These are phyloP conservation scores for Melastoma candidum DNA, from an alignment of 441 rosid species.

Conservation along the genomic window DNA sequence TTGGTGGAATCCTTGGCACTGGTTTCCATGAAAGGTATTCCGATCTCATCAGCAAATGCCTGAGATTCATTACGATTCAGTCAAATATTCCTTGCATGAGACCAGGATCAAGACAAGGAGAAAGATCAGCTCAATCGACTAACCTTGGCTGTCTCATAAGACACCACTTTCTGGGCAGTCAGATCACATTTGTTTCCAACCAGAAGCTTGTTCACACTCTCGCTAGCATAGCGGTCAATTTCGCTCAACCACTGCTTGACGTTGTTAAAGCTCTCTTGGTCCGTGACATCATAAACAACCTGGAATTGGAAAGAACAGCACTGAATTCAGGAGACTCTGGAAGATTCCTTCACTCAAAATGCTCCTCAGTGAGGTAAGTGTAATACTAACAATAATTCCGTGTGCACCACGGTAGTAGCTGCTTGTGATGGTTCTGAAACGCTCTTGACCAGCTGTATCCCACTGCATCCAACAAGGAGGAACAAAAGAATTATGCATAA, in stretches of 20 bases:
- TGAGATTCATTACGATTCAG: slow-evolving; percentile 12
- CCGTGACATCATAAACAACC: slow-evolving; percentile 81
- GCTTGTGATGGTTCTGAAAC: slow-evolving; percentile 65
- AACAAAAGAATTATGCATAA: neutral
- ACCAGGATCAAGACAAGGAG: neutral
- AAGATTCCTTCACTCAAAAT: neutral
- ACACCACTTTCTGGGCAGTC: slow-evolving; percentile 60
- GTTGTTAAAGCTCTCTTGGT: slow-evolving; percentile 78
- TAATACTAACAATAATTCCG: slow-evolving; percentile 42
- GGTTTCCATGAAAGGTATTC: slow-evolving; percentile 73
- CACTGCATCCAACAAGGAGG: slow-evolving; percentile 27
- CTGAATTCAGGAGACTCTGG: neutral
- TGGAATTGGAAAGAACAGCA: slow-evolving; percentile 8
- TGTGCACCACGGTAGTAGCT: slow-evolving; percentile 77
- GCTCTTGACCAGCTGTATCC: slow-evolving; percentile 78
- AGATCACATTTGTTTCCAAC: slow-evolving; percentile 81
- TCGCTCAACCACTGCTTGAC: slow-evolving; percentile 82
- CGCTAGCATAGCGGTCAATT: slow-evolving; percentile 80
- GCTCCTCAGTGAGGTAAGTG: neutral
- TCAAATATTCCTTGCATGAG: neutral
- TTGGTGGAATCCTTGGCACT: slow-evolving; percentile 67
- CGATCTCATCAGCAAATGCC: slow-evolving; percentile 86
- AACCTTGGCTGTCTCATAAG: slow-evolving; percentile 71
- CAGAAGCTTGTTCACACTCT: slow-evolving; percentile 74
- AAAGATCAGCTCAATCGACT: slow-evolving; percentile 1